Evolutionary conservation across 768 basidiomycete genomes (phyloP).

Genomic region (Naematelia aurantialba): DNA sequence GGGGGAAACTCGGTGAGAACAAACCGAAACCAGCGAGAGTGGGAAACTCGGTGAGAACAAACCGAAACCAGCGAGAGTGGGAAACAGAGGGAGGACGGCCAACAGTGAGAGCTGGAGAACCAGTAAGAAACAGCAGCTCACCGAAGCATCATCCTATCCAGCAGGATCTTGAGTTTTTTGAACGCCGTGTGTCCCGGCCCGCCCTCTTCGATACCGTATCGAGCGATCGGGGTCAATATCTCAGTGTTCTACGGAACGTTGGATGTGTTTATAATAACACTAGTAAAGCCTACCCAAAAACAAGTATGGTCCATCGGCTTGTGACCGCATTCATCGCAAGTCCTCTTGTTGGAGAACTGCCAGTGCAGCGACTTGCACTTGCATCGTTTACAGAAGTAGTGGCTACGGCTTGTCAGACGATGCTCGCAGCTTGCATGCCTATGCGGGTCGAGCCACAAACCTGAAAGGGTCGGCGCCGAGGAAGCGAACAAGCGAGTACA

Average conservation of each 20-base stretch:
- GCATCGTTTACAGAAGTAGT: slow-evolving; percentile 64
- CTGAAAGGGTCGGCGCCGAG: slow-evolving; percentile 71
- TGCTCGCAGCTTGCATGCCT: neutral
- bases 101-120: too few relatives aligned
- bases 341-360: slow-evolving; percentile 74
- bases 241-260: slow-evolving; percentile 65
- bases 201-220: slow-evolving; percentile 61
- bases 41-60: too few relatives aligned
- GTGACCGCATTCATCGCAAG: slow-evolving; percentile 64
- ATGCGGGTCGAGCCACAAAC: slow-evolving; percentile 7
- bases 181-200: slow-evolving; percentile 79
- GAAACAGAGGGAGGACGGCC: too few relatives aligned
- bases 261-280: neutral
- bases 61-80: too few relatives aligned
- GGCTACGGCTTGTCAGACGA: slow-evolving; percentile 17
- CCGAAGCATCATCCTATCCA: slow-evolving; percentile 94
- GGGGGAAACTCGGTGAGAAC: too few relatives aligned
- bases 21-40: too few relatives aligned
- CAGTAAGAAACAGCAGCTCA: too few relatives aligned
- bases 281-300: slow-evolving; percentile 58
- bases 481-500: slow-evolving; percentile 87
- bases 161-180: slow-evolving; percentile 81
- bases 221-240: slow-evolving; percentile 92
- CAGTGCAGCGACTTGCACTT: slow-evolving; percentile 94
- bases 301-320: slow-evolving; percentile 62